Conservation (phyloP, 2,329 filamentous ascomycete genomes). For the Ophiostoma fasciatum region DNA sequence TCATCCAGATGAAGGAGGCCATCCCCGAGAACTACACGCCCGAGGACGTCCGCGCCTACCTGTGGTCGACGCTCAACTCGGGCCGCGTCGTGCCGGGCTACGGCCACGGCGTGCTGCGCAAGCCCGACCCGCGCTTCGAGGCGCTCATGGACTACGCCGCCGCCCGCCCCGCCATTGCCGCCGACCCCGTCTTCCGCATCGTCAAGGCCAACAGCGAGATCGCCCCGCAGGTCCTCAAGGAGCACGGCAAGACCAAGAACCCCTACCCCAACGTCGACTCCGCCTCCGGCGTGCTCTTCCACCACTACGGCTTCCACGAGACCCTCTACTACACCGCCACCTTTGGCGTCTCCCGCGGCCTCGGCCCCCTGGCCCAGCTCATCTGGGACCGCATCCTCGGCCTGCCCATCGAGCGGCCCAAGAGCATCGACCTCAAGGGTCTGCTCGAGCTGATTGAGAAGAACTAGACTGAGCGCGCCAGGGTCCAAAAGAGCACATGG, state of each 20-base stretch:
- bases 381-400: slow-evolving; percentile 93
- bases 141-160: slow-evolving; percentile 92
- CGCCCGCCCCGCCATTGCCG: slow-evolving; percentile 67
- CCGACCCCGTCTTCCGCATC: slow-evolving; percentile 82
- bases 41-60: slow-evolving; percentile 71
- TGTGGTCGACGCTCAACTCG: slow-evolving; percentile 86
- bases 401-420: slow-evolving; percentile 90
- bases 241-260: slow-evolving; percentile 98
- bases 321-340: slow-evolving; percentile 83
- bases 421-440: slow-evolving; percentile 89
- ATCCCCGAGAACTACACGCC: slow-evolving; percentile 69
- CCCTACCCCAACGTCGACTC: slow-evolving; percentile 96
- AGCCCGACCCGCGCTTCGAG: slow-evolving; percentile 92
- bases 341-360: slow-evolving; percentile 52
- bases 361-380: slow-evolving; percentile 84
- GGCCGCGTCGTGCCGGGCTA: slow-evolving; percentile 91
- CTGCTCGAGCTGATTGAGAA: slow-evolving; percentile 53
- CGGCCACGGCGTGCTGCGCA: slow-evolving; percentile 88
- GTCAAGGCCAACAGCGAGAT: slow-evolving; percentile 89
- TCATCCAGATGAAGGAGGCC: slow-evolving; percentile 82
- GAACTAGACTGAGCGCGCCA: not conserved
- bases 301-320: slow-evolving; percentile 96
- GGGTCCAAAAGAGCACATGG: no score
- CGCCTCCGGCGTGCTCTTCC: slow-evolving; percentile 84
- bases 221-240: slow-evolving; percentile 74